These are phyloP conservation scores for Bryoerythrophyllum caledonicum DNA, from an alignment of 225 moss, liverwort and hornwort species.

Conservation along the genomic window DNA sequence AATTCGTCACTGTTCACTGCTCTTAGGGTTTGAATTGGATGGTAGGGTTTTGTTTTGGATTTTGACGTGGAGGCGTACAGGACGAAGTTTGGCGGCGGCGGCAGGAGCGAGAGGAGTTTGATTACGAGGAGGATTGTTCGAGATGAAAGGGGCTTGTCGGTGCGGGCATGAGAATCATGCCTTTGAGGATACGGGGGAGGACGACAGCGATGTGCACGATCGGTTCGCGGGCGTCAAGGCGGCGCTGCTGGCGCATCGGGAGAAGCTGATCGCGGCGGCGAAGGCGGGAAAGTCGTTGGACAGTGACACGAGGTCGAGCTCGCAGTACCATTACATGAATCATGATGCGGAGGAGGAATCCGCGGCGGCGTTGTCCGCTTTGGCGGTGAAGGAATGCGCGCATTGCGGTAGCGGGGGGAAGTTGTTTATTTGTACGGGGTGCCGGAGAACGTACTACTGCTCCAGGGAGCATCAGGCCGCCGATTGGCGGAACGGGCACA, in stretches of 20 bases:
- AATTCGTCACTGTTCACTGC: not conserved
- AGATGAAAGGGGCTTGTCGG: conserved; percentile 36
- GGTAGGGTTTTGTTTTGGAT: not conserved
- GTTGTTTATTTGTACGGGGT: conserved; percentile 50
- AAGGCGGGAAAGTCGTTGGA: conserved; percentile 40
- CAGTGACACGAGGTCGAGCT: conserved; percentile 17
- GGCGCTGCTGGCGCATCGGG: conserved; percentile 41
- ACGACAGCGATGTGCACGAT: conserved; percentile 38
- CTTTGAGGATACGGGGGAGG: conserved; percentile 44
- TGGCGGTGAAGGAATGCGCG: conserved; percentile 41
- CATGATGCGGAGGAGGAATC: conserved; percentile 32
- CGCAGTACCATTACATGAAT: conserved; percentile 25
- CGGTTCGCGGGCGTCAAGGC: conserved; percentile 45
- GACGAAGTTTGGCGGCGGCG: conserved; percentile 7
- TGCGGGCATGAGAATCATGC: conserved; percentile 32
- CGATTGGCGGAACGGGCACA: conserved; percentile 54
- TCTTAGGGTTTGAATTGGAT: conserved; percentile 17
- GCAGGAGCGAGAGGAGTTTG: no score
- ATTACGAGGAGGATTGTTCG: not conserved
- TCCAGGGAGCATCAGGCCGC: conserved; percentile 51
- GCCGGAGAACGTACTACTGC: conserved; percentile 48
- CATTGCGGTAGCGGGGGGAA: conserved; percentile 48
- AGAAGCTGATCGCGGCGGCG: conserved; percentile 44
- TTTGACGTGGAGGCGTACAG: conserved; percentile 17
- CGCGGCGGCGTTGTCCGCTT: conserved; percentile 27